Conservation (phyloP, 2,329 filamentous ascomycete genomes). For the Anthostomella pinea region DNA sequence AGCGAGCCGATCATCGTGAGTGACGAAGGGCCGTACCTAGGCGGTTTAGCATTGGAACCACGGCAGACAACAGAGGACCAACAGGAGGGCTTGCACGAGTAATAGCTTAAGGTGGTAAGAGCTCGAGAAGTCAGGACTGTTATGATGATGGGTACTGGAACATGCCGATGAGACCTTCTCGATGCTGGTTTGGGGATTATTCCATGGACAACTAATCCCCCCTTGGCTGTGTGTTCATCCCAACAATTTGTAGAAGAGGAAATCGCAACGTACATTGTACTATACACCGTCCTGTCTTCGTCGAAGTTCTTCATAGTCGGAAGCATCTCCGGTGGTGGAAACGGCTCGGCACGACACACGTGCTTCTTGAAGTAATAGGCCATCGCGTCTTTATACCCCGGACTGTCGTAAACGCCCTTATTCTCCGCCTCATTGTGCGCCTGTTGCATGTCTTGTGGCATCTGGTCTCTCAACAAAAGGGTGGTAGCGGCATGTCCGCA, state of each 20-base stretch:
- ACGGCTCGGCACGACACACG: slow-evolving; percentile 16
- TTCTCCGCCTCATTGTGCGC: slow-evolving; percentile 10
- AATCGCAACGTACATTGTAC: slow-evolving; percentile 16
- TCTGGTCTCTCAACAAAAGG: slow-evolving; percentile 4
- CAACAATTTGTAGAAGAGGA: too few species aligned
- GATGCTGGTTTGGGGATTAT: too few species aligned
- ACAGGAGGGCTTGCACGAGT: neutral
- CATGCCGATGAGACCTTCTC: too few species aligned
- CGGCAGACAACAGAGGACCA: too few species aligned
- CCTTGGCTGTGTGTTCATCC: too few species aligned
- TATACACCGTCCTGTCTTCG: slow-evolving; percentile 19
- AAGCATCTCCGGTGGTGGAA: slow-evolving; percentile 13
- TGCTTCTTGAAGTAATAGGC: slow-evolving; percentile 9
- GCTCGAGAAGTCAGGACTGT: too few species aligned
- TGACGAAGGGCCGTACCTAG: slow-evolving; percentile 20
- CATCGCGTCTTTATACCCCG: slow-evolving; percentile 10
- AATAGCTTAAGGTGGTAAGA: too few species aligned
- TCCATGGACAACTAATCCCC: too few species aligned
- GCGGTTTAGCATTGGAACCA: slow-evolving; percentile 4
- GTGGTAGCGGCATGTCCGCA: slow-evolving; percentile 12
- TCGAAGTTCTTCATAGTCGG: slow-evolving; percentile 13
- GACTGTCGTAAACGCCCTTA: slow-evolving; percentile 15
- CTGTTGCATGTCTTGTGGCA: slow-evolving; percentile 12
- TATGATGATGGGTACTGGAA: too few species aligned
- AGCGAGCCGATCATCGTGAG: slow-evolving; percentile 15